These are phyloP conservation scores for Erodium moschatum DNA, from an alignment of 441 rosid species.

Conservation along the genomic window DNA sequence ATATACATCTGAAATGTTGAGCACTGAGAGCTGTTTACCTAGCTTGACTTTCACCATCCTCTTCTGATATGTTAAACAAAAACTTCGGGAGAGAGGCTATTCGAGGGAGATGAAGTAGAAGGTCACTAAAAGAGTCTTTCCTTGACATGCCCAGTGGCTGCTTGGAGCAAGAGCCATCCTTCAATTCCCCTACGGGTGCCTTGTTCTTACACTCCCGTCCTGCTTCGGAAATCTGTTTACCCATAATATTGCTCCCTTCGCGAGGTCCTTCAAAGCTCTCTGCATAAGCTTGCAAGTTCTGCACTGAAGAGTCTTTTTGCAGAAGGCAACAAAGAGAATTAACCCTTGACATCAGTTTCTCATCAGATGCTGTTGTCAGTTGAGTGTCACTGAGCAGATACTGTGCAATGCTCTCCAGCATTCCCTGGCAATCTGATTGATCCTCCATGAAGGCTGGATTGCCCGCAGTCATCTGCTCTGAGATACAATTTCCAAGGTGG, in stretches of 20 bases:
- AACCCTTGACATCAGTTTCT: conserved; percentile 92
- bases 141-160: conserved; percentile 67
- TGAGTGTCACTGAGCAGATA: conserved; percentile 75
- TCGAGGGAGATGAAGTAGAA: conserved; percentile 82
- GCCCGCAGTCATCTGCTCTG: conserved; percentile 53
- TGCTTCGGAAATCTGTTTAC: conserved; percentile 26
- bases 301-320: conserved; percentile 56
- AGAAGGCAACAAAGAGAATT: conserved; percentile 87
- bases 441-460: conserved; percentile 33
- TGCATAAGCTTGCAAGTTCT: conserved; percentile 43
- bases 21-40: conserved; percentile 1
- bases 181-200: conserved; percentile 32
- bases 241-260: conserved; percentile 23
- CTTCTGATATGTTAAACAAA: conserved; percentile 78
- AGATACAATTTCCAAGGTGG: conserved; percentile 55
- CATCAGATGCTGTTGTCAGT: conserved; percentile 62
- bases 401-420: conserved; percentile 67
- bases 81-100: conserved; percentile 84
- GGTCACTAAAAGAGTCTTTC: conserved; percentile 76
- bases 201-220: conserved; percentile 23
- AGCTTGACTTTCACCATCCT: conserved; percentile 42
- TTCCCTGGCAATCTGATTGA: conserved; percentile 38
- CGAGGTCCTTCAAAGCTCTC: conserved; percentile 31
- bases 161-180: conserved; percentile 49
- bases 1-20: background rate